Base-by-base conservation (phyloP, 1,284 basidiomycete genomes). In the Rhizoctonia solani region DNA sequence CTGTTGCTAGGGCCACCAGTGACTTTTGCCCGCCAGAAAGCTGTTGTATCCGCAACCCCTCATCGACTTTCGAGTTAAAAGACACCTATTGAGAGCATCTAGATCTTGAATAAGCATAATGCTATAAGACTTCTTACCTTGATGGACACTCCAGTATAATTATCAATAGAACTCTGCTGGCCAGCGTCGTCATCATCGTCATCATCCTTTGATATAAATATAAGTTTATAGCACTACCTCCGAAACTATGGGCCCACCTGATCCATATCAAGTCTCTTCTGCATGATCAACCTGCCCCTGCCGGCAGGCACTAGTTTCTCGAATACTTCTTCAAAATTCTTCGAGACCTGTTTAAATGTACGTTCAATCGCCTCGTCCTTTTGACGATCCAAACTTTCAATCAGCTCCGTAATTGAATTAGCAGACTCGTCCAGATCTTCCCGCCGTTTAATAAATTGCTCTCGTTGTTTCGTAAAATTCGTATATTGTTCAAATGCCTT, bases 401-500 rank as follows among this genome's bases (percentile, higher is more conserved):
- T 94, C n/a, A 99, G 85, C 73, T 98, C 93, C 74, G 94, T 85
- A 72, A 99, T 99, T 46, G 93, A 95, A 53, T 84, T 75, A 0
- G 92, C 93, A 1, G 93, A 95, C 72, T 87, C 88, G 71, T 97
- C 94, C 29, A 98, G 83, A 76, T 98, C 97, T 71, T 91, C 88
- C 19, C 93, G 86, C 4, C 97, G 88, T 72, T 89, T 83, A 34
- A 93, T 77, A 5, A 98, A 85, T 72, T 95, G 90, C 75, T 98
- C 95, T 1, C 95, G 88, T 77, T 99, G 95, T 75, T 96, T 97
- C 9, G 95, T 98, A 77, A 99, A 99, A 75, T 92, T 95, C 77
- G 86, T 93, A 81, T 97, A 98, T 77, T 98, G 95, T 77, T 99
- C 97, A 74, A 98, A 96, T 0, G 96, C 97, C 77, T 98, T 98